Evolutionary conservation across 805 yeast species (phyloP).

Genomic region (Candida coquimbonensis): DNA sequence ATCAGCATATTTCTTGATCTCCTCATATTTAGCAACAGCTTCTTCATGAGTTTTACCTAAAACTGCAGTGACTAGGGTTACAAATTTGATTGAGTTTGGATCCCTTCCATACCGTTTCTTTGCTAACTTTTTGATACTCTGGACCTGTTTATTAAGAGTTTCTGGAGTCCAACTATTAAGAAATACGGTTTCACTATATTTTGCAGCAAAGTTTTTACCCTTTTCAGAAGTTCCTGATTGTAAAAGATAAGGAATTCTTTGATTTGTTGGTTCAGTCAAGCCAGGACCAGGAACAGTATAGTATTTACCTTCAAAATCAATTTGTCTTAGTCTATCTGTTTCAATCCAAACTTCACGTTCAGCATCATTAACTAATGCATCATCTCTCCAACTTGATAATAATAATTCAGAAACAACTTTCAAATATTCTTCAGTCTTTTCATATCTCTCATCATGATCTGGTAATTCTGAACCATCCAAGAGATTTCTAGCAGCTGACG

Average conservation of each 20-base stretch:
- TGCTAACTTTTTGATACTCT: slow-evolving; percentile 26
- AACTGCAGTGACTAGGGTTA: slow-evolving; percentile 29
- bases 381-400: slow-evolving; percentile 39
- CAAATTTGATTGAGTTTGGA: slow-evolving; percentile 28
- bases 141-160: slow-evolving; percentile 14
- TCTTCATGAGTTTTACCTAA: slow-evolving; percentile 32
- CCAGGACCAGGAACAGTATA: slow-evolving; percentile 33
- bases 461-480: slow-evolving; percentile 28
- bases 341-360: slow-evolving; percentile 25
- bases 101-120: slow-evolving; percentile 25
- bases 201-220: slow-evolving; percentile 37
- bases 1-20: slow-evolving; percentile 22
- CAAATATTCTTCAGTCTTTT: slow-evolving; percentile 37
- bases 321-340: slow-evolving; percentile 30
- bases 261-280: slow-evolving; percentile 36
- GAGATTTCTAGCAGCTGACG: slow-evolving; percentile 31
- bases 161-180: slow-evolving; percentile 1
- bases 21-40: slow-evolving; percentile 24
- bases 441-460: slow-evolving; percentile 34
- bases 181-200: slow-evolving; percentile 32
- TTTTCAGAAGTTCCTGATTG: slow-evolving; percentile 38
- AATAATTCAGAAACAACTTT: slow-evolving; percentile 34
- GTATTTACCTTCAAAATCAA: slow-evolving; percentile 33
- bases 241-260: slow-evolving; percentile 35
- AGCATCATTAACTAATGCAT: slow-evolving; percentile 21